Conservation (phyloP, 2,329 filamentous ascomycete genomes). For the Podosphaera xanthii region DNA sequence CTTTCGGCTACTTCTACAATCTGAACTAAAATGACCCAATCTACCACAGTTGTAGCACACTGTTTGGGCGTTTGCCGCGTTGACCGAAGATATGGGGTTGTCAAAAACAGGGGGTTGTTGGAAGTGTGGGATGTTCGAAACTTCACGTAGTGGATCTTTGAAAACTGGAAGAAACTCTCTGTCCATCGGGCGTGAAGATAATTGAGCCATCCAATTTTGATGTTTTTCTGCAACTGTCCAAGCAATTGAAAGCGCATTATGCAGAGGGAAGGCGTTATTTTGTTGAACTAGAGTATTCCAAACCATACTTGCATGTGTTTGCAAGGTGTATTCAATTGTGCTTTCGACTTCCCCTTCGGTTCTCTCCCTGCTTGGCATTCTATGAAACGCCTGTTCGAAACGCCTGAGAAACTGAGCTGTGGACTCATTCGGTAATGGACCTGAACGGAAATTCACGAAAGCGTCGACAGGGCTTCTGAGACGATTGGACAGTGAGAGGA, state of each 20-base stretch:
- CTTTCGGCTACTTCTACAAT: not conserved
- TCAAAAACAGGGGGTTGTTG: not conserved
- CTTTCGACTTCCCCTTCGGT: not conserved
- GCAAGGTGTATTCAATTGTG: not conserved
- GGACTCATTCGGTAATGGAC: not conserved
- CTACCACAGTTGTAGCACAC: not conserved
- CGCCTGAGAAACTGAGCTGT: not conserved
- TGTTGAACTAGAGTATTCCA: not conserved
- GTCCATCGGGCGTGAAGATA: not conserved
- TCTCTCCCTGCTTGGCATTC: not conserved
- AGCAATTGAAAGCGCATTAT: not conserved
- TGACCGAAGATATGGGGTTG: not conserved
- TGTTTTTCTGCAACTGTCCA: not conserved
- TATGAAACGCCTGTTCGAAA: not conserved
- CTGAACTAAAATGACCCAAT: not conserved
- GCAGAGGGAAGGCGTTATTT: not conserved
- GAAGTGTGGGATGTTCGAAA: not conserved
- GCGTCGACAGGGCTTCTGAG: not conserved
- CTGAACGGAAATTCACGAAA: not conserved
- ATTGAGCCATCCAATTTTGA: not conserved
- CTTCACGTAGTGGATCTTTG: not conserved
- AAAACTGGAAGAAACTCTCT: not conserved
- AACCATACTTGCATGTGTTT: not conserved
- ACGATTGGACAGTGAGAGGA: not conserved
- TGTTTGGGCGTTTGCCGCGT: not conserved